These are phyloP conservation scores for Teunomyces cretensis DNA, from an alignment of 805 yeast species.

Conservation along the genomic window DNA sequence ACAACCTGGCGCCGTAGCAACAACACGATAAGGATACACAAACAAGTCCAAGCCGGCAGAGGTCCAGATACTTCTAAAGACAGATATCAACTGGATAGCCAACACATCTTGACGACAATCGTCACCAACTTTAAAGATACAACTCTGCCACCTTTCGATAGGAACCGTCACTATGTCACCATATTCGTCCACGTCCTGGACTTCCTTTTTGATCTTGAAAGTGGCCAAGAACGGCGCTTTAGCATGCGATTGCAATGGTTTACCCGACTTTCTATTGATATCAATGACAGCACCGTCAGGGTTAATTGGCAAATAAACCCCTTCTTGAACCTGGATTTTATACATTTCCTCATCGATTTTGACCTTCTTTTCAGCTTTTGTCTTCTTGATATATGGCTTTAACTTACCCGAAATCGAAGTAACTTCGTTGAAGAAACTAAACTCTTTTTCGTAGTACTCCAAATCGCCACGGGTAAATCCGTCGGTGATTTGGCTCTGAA, in stretches of 20 bases:
- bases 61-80: constrained; percentile 89
- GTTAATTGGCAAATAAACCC: constrained; percentile 91
- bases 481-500: constrained; percentile 61
- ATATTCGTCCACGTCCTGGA: constrained; percentile 43
- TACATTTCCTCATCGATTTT: constrained; percentile 97
- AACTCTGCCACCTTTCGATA: constrained; percentile 82
- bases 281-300: constrained; percentile 95
- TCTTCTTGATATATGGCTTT: constrained; percentile 89
- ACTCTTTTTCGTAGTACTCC: constrained; percentile 76
- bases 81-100: constrained; percentile 86
- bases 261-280: constrained; percentile 88
- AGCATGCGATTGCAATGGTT: constrained; percentile 95
- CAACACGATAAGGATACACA: constrained; percentile 91
- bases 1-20: constrained; percentile 99
- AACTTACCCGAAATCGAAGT: constrained; percentile 93
- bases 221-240: constrained; percentile 98
- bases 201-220: constrained; percentile 72
- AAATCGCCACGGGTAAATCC: constrained; percentile 62
- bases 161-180: constrained; percentile 33
- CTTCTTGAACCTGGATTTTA: constrained; percentile 66
- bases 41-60: constrained; percentile 84
- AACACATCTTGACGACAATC: constrained; percentile 97
- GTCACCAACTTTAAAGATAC: constrained; percentile 98
- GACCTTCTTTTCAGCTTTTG: constrained; percentile 93
- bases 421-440: constrained; percentile 84